Evolutionary conservation across 2,329 filamentous ascomycete genomes (phyloP), one percentile per base, ranked within the genome.

Genomic region (Tolypocladium paradoxum): DNA sequence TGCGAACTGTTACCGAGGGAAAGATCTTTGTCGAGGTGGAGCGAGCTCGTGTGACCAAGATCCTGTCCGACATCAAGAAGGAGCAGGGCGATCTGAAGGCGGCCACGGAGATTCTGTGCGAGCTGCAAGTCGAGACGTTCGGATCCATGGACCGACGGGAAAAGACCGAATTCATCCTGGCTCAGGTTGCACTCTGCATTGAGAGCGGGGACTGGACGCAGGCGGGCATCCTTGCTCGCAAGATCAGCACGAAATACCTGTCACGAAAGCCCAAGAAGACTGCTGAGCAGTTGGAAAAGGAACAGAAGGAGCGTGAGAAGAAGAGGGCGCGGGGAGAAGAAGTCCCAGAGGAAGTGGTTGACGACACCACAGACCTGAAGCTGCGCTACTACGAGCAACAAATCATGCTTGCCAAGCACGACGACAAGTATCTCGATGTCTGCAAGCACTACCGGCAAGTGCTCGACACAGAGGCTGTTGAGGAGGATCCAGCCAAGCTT

Each of bases 21-120:
- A 99, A 99, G 87, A 99, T 99, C 69, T 99, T 99, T 65, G 92
- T 99, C 63, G 93, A 99, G 76, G 93, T 99, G 51, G 93, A 99
- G 78, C 85, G 93, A 61, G 93, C 93, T 59, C 88, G 93, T 61
- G 86, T 99, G 55, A 99, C 93, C 63, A 90, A 87, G 68, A 95
- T 96, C 60, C 79, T 99, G 14, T 97, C 93, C 50, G 84, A 96
- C 71, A 97, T 99, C 78, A 97, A 97, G 79, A 96, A 95, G 74
- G 76, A 88, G 59, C 90, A 97, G 73, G 92, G 91, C 58, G 92
- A 99, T 65, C 76, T 96, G 65, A 90, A 88, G 67, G 84, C 89
- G 6, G 93, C 93, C 33, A 86, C 88, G 52, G 92, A 97, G 63
- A 93, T 93, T 57, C 81, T 99, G 37, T 99, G 93, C 73, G 93